Evolutionary conservation across 2,329 filamentous ascomycete genomes (phyloP), one percentile per base, ranked within the genome.

Genomic region (Penicillium expansum): DNA sequence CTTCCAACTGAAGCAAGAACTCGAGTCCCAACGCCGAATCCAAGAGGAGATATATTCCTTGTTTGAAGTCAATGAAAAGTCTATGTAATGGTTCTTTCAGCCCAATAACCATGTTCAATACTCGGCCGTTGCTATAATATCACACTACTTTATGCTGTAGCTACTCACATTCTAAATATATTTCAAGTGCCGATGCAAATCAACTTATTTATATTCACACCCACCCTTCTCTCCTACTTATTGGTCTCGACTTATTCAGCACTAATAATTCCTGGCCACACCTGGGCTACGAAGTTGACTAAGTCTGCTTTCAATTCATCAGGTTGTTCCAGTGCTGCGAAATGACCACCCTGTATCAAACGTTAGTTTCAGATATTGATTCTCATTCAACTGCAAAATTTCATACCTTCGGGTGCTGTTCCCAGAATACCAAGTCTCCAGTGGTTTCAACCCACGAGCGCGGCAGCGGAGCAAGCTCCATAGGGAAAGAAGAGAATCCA

Each of bases 301-400:
- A 81, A 64, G 50, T 79, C 78, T 11, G 72, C 73, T 59, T 80
- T 77, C 44, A 82, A 62, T 1, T 74, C 66, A 56, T 72, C 64
- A 0, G 76, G 75, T 22, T 77, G 74, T 39, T 80, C 77, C 10
- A 77, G 67, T 0, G 74, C 70, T 1, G 83, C 80, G 63, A 84
- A 84, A 68, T 84, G 82, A 0, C 83, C 82, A 16, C 83, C 83
- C 64, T 73, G 67, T 32, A 39, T 14, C 10, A 22, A 32, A 37
- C 16, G 13, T 24, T 27, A 33, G 22, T 32, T 16, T 39, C 2
- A 54, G 29, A 14, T 42, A 4, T 52, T 29, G 51, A 43, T 29
- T 20, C 10, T 11, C n/a, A 11, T 18, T 14, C 35, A 22, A 14
- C 16, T 18, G 43, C 24, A 10, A 35, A 2, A n/a, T 7, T 33